Percentiles rank a stretch among this genome's conserved stretches.
These are phyloP conservation scores for Colletotrichum lentis DNA, from an alignment of 2,329 filamentous ascomycete species.

Conservation along the genomic window DNA sequence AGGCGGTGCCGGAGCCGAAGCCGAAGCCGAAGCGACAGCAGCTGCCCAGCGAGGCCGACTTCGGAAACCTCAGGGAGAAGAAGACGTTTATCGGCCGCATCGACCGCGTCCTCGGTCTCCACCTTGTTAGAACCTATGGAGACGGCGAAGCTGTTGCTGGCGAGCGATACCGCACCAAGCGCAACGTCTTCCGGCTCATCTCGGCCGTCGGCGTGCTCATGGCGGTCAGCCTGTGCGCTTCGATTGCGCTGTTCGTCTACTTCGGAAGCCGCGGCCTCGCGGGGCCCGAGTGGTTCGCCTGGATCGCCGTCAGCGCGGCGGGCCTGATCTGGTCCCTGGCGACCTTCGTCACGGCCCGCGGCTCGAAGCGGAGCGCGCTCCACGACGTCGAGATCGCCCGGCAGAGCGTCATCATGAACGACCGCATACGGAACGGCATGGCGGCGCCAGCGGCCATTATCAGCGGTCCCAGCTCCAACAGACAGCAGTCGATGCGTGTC, in stretches of 20 bases:
- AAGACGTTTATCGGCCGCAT: background rate
- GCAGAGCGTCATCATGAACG: background rate
- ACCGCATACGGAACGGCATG: background rate
- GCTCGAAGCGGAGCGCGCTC: background rate
- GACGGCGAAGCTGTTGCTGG: background rate
- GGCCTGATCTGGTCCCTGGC: background rate
- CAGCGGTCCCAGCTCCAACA: background rate
- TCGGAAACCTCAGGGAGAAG: background rate
- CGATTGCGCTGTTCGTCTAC: background rate
- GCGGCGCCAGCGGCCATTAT: background rate
- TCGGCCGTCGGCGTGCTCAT: background rate
- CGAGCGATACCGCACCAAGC: background rate
- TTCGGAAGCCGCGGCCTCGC: background rate
- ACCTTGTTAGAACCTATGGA: slow-evolving; percentile 9
- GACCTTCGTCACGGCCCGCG: slow-evolving; percentile 1
- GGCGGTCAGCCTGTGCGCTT: slow-evolving; percentile 9
- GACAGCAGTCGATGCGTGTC: background rate
- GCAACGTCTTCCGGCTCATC: background rate
- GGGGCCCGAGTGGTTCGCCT: slow-evolving; percentile 11
- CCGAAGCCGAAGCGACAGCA: background rate
- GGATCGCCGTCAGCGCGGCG: slow-evolving; percentile 8
- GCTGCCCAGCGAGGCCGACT: too few relatives aligned
- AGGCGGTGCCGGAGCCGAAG: too few relatives aligned
- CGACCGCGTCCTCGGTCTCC: slow-evolving; percentile 14
- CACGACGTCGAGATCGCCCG: slow-evolving; percentile 6